Base-by-base conservation (phyloP, 2,329 filamentous ascomycete genomes). In the Aspergillus tanneri region DNA sequence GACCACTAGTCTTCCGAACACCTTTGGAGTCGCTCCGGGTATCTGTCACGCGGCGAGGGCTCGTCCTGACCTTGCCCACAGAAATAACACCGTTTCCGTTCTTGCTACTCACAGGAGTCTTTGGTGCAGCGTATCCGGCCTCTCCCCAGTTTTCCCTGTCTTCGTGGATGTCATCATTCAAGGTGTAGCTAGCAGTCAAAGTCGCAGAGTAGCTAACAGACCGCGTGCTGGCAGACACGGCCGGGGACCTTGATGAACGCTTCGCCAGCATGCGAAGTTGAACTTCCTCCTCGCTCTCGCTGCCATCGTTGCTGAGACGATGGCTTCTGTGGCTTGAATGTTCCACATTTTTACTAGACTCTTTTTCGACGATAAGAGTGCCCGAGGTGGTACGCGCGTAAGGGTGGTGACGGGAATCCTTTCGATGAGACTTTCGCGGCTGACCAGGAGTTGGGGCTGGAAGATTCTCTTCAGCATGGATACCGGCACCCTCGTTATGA, bases 401-500 rank as follows among this genome's bases (percentile, higher is more conserved):
- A 9, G 86, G 83, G 67, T 91, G 82, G 58, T 89, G 86, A 21
- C 86, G 83, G 32, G 79, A 81, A 60, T 91, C 89, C 50, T 84
- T 80, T 47, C 89, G 84, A 56, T 85, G 86, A 12, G 87, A 87
- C 77, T 99, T 97, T 53, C 93, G 84, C 22, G 93, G 93, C 68
- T 99, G 93, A 2, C 93, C 93, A 0, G 93, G 93, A 4, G 93
- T 99, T 3, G 93, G 93, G 0, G 91, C 92, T 2, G 93, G 93
- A 4, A 99, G 81, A 60, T 95, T 95, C 65, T 96, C 91, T 56
- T 96, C 90, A 16, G 62, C 60, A 19, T 69, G 67, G 14, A 62
- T 57, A 10, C 67, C 72, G 36, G 68, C 65, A 48, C 75, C 75
- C 57, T 84, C 82, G 52, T 96, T 95, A 56, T 88, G 83, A 61